Conservation (phyloP, 179 eudicot genomes). For the Beta corolliflora region DNA sequence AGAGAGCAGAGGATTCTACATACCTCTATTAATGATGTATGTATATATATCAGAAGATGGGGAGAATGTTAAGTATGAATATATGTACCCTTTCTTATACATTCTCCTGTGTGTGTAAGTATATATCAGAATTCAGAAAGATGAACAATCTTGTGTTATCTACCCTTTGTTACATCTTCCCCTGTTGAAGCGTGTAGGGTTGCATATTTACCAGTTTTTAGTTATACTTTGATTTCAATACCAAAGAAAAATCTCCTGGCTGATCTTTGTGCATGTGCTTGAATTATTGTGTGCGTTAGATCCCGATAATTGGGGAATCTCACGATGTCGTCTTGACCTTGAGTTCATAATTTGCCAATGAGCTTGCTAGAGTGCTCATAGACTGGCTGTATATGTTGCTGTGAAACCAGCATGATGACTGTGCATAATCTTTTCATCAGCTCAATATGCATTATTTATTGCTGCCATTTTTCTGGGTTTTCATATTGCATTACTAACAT, state of each 20-base stretch:
- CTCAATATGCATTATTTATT: no score
- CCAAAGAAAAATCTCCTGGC: background rate
- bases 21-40: constrained; percentile 6
- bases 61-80: background rate
- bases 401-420: no score
- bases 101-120: background rate
- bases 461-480: no score
- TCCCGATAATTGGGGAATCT: no score
- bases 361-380: no score
- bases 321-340: no score
- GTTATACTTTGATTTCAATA: background rate
- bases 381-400: no score
- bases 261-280: no score
- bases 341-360: no score
- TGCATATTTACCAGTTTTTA: constrained; percentile 1
- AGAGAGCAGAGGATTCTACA: background rate
- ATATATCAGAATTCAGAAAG: background rate
- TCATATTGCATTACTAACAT: no score
- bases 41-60: background rate
- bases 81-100: constrained; percentile 9
- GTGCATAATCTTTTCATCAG: no score
- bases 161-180: background rate
- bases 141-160: background rate
- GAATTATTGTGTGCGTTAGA: no score
- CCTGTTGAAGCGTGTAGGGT: background rate